Conservation (phyloP, 1,139 yeast genomes). For the Candida sojae region DNA sequence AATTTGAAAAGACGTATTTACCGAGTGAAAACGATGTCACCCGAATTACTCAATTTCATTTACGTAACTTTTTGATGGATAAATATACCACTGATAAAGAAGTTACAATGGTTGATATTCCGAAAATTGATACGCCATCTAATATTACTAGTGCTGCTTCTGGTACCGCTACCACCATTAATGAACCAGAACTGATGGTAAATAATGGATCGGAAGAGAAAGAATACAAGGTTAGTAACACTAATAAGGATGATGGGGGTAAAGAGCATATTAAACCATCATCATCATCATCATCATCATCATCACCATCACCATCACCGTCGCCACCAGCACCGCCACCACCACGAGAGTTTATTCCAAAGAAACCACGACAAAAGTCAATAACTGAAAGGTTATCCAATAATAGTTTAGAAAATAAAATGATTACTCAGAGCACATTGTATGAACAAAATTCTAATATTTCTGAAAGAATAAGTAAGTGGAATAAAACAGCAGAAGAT, state of each 20-base stretch:
- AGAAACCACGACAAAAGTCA: slow-evolving; percentile 6
- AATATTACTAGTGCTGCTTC: neutral
- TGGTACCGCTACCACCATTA: no score
- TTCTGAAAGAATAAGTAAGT: slow-evolving; percentile 16
- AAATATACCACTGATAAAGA: slow-evolving; percentile 31
- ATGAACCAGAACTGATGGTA: neutral
- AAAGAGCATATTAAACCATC: neutral
- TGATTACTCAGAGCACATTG: slow-evolving; percentile 12
- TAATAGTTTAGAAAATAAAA: slow-evolving; percentile 13
- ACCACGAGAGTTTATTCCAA: slow-evolving; percentile 9
- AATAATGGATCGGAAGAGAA: no score
- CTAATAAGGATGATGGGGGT: slow-evolving; percentile 5
- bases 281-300: neutral
- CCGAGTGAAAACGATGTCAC: slow-evolving; percentile 96
- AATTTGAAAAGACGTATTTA: slow-evolving; percentile 75
- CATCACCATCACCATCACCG: neutral
- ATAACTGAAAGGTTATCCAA: slow-evolving; percentile 8
- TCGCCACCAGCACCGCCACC: neutral
- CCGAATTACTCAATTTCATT: slow-evolving; percentile 84
- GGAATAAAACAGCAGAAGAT: slow-evolving; percentile 15
- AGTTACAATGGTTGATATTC: slow-evolving; percentile 12
- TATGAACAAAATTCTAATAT: slow-evolving; percentile 15
- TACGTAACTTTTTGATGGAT: slow-evolving; percentile 71
- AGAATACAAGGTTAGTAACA: slow-evolving; percentile 18
- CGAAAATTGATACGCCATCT: neutral